Percentiles rank a stretch among this genome's conserved stretches.
Evolutionary conservation across 2,329 filamentous ascomycete species (phyloP).

Genomic region (Pseudogymnoascus sp.): DNA sequence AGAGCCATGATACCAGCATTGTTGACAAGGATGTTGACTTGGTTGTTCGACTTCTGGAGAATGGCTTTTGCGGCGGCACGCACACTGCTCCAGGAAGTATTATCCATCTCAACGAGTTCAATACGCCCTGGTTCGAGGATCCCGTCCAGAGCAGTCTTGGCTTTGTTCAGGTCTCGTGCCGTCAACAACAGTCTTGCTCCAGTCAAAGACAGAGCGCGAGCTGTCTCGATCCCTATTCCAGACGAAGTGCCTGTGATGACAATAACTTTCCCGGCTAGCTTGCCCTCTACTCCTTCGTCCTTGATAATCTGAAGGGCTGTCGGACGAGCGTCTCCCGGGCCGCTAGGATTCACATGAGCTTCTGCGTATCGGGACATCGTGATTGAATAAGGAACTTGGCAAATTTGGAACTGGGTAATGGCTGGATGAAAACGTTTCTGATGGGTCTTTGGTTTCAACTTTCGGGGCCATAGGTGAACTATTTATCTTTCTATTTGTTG

Average conservation of each 20-base stretch:
- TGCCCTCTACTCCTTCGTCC: slow-evolving; percentile 18
- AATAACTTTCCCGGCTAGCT: slow-evolving; percentile 34
- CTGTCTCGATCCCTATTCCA: slow-evolving; percentile 34
- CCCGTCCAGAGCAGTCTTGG: slow-evolving; percentile 26
- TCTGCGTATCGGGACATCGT: slow-evolving; percentile 12
- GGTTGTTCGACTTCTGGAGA: slow-evolving; percentile 21
- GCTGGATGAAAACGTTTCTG: background rate
- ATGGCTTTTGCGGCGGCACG: slow-evolving; percentile 25
- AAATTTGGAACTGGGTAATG: background rate
- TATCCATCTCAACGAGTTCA: slow-evolving; percentile 30
- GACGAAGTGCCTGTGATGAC: slow-evolving; percentile 34
- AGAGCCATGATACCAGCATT: slow-evolving; percentile 23
- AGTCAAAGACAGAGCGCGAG: slow-evolving; percentile 28
- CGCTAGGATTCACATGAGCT: slow-evolving; percentile 16
- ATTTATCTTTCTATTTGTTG: background rate
- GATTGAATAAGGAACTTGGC: background rate
- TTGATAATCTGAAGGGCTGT: slow-evolving; percentile 30
- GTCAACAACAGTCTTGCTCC: slow-evolving; percentile 31
- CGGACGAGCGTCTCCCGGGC: slow-evolving; percentile 29
- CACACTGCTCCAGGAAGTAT: slow-evolving; percentile 28
- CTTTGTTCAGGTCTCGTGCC: slow-evolving; percentile 30
- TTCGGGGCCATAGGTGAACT: background rate
- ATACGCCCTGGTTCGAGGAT: slow-evolving; percentile 33
- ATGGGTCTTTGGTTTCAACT: background rate
- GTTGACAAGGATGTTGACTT: slow-evolving; percentile 27